These are phyloP conservation scores for Metschnikowia anglica DNA, from an alignment of 805 yeast genomes.

Conservation along the genomic window DNA sequence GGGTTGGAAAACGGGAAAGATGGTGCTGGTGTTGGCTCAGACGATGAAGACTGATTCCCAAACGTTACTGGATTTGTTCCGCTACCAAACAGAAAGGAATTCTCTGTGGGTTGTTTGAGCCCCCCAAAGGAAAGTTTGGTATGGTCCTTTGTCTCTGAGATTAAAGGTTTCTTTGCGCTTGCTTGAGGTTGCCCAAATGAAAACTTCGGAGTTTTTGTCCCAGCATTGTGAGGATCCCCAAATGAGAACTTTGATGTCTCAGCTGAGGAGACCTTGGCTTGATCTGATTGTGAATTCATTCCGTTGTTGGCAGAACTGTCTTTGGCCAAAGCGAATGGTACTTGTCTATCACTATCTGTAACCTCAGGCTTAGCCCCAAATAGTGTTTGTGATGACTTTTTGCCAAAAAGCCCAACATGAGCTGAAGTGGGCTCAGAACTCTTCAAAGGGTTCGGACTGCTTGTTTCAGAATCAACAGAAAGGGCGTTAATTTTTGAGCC, in stretches of 20 bases:
- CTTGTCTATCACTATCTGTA: not conserved
- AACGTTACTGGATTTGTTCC: not conserved
- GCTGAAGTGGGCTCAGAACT: not conserved
- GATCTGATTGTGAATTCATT: not conserved
- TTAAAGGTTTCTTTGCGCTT: slow-evolving; percentile 10
- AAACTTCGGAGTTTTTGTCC: slow-evolving; percentile 15
- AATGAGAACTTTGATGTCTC: slow-evolving; percentile 17
- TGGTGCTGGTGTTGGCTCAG: slow-evolving; percentile 15
- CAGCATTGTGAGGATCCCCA: slow-evolving; percentile 7
- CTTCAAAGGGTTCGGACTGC: not conserved
- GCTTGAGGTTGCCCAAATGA: slow-evolving; percentile 7
- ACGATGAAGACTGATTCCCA: slow-evolving; percentile 7
- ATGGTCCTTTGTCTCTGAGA: not conserved
- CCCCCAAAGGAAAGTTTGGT: not conserved
- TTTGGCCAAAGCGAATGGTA: not conserved
- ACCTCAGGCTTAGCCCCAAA: slow-evolving; percentile 3
- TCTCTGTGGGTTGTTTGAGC: not conserved
- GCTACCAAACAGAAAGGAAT: slow-evolving; percentile 5
- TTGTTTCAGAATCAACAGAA: not conserved
- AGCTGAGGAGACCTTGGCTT: not conserved
- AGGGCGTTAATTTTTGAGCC: not conserved
- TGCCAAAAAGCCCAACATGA: not conserved
- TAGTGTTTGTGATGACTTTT: not conserved
- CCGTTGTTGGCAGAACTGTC: not conserved
- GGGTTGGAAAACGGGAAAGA: slow-evolving; percentile 14